Evolutionary conservation across 2,329 filamentous ascomycete species (phyloP), one percentile per base, ranked within the genome.

Genomic region (Cercospora brassicicola): DNA sequence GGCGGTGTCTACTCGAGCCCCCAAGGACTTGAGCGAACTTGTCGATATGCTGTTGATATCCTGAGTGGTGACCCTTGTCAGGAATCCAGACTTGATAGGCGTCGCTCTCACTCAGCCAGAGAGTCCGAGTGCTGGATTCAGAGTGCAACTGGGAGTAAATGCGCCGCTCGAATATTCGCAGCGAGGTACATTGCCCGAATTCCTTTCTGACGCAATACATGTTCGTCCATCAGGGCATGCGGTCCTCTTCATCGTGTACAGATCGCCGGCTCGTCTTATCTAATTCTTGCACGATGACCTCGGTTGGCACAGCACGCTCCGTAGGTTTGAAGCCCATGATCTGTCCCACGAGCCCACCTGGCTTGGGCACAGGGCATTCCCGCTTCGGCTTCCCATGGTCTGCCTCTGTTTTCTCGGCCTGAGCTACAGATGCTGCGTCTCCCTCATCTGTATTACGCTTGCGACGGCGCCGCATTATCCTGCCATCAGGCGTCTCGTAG

Each of bases 301-400:
- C 72, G 4, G 68, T 42, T 20, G 72, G 67, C 59, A 65, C 68
- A 26, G 70, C 69, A 60, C 62, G 69, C 55, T 75, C 71, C 51
- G 78, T 74, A 33, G 77, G 73, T 73, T 85, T 86, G 77, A 94
- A 91, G 0, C 92, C 92, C 69, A 95, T 81, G 73, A 94, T 83
- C 76, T 91, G 87, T 11, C 91, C 92, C 56, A 96, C 81, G 36
- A 93, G 81, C 2, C 93, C 94, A 33, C 88, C 85, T 0, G 95
- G 94, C 80, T 97, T 97, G 4, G 95, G 95, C 11, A 99, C 89
- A 0, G 95, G 95, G 77, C 95, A 99, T 78, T 96, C 92, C 75
- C 92, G 86, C 76, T 84, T 81, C 55, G 78, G 76, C 64, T 76
- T 76, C 4, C 63, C 59, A 59, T 45, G 20, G 62, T 67, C 45